Evolutionary conservation across 257 asterid species (phyloP).

Genomic region (Buddleja alternifolia): DNA sequence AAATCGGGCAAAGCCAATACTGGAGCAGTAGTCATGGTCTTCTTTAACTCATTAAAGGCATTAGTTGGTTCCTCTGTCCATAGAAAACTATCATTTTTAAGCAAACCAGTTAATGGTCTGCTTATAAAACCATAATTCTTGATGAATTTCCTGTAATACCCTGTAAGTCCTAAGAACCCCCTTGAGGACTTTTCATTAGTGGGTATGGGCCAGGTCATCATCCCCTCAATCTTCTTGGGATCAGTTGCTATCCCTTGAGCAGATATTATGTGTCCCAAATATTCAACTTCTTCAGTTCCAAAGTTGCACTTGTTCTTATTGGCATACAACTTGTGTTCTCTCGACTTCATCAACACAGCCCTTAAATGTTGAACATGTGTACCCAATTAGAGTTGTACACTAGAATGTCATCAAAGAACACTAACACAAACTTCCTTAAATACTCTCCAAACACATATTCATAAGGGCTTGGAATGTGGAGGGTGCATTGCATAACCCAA

Average conservation of each 20-base stretch:
- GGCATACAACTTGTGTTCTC: not conserved
- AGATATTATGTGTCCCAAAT: no score
- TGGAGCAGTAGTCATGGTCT: not conserved
- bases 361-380: not conserved
- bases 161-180: not conserved
- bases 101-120: not conserved
- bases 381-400: not conserved
- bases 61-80: not conserved
- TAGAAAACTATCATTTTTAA: not conserved
- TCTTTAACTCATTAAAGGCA: not conserved
- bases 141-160: not conserved
- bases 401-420: constrained; percentile 30
- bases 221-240: no score
- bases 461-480: not conserved
- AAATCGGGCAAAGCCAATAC: no score
- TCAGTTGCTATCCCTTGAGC: no score
- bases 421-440: constrained; percentile 20
- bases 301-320: not conserved
- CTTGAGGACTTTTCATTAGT: not conserved
- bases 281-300: no score
- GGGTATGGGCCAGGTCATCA: not conserved
- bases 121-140: not conserved
- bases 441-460: constrained; percentile 2
- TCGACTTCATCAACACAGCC: fast-evolving
- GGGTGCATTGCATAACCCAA: no score